phyloP scores from a whole-genome alignment of 441 rosid genomes.

The Eutrema salsugineum region DNA sequence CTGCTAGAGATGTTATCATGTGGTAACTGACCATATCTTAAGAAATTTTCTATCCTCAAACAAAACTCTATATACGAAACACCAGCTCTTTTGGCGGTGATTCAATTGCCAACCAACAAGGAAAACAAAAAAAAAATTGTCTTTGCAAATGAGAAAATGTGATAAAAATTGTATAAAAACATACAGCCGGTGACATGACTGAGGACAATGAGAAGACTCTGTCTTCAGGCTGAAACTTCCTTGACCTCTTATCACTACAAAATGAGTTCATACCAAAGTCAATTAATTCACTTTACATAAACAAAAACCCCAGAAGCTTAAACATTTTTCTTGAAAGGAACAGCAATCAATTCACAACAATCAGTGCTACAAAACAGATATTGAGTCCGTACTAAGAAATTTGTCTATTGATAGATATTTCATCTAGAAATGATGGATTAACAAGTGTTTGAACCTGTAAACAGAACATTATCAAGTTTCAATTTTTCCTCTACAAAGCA shows the following conservation, averaged over 20 bases:
- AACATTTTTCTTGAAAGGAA: no score
- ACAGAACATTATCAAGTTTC: neutral
- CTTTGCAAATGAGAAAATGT: neutral
- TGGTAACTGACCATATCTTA: neutral
- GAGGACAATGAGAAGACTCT: no score
- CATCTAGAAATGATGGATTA: no score
- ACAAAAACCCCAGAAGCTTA: neutral
- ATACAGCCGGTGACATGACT: no score
- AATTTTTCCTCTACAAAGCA: no score
- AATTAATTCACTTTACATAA: neutral
- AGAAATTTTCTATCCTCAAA: neutral
- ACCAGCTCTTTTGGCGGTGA: no score
- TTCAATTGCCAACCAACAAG: neutral
- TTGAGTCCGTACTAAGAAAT: neutral
- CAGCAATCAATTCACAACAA: neutral
- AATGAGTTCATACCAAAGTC: slow-evolving; percentile 3
- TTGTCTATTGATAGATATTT: no score
- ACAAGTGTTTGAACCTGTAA: slow-evolving; percentile 2
- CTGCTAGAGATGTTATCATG: neutral
- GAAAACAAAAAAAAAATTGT: neutral
- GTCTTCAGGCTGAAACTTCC: slow-evolving; percentile 96
- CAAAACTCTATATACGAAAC: neutral
- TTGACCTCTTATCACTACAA: slow-evolving; percentile 86
- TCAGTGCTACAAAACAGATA: neutral
- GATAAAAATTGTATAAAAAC: slow-evolving; percentile 25